phyloP scores from a whole-genome alignment of 177 flowering plant species.

The Vitis hybrid region DNA sequence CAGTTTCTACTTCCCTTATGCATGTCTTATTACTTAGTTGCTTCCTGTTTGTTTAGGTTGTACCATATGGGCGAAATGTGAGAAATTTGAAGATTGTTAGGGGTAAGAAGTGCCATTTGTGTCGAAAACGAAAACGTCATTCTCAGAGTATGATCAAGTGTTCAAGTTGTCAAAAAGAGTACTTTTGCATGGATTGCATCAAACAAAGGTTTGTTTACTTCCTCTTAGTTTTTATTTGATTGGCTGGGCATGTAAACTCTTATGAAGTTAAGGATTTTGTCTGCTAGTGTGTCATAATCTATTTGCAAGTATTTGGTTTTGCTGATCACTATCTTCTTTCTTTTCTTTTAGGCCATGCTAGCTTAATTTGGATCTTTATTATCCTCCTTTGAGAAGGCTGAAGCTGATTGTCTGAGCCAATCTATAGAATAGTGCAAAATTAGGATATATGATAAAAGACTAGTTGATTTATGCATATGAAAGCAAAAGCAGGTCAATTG shows the following conservation, averaged over 20 bases:
- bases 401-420: no score
- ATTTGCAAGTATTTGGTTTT: no score
- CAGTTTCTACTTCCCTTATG: neutral
- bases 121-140: constrained; percentile 30
- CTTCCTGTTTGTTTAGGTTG: constrained; percentile 31
- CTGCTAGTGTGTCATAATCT: neutral
- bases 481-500: no score
- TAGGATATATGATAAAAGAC: no score
- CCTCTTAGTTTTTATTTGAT: neutral
- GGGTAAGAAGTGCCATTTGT: constrained; percentile 70
- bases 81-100: constrained; percentile 31
- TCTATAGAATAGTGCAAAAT: no score
- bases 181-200: constrained; percentile 64
- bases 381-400: no score
- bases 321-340: no score
- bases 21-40: neutral
- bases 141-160: constrained; percentile 40
- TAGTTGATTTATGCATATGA: no score
- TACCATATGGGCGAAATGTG: constrained; percentile 40
- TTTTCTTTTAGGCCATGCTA: no score
- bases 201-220: constrained; percentile 41
- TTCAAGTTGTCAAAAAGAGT: constrained; percentile 51
- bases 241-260: neutral
- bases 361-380: no score
- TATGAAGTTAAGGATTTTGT: neutral